Conservation (phyloP, 1,139 yeast species). For the Debaryomyces sp. region DNA sequence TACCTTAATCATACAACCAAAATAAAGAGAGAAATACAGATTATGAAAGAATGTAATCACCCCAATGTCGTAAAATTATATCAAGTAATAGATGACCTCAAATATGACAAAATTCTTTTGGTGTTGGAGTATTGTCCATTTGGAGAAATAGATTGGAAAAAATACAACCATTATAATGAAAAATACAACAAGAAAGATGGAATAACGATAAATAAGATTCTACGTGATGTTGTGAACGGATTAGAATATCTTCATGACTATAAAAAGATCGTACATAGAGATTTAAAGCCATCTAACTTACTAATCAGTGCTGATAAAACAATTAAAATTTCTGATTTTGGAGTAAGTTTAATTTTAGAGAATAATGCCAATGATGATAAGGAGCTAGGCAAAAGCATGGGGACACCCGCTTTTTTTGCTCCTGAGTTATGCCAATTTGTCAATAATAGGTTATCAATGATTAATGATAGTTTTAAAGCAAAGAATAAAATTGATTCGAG, state of each 20-base stretch:
- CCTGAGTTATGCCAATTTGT: conserved; percentile 69
- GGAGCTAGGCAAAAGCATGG: conserved; percentile 58
- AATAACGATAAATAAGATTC: conserved; percentile 39
- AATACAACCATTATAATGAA: conserved; percentile 42
- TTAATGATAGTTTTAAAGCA: conserved; percentile 26
- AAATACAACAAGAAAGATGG: conserved; percentile 31
- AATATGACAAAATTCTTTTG: conserved; percentile 51
- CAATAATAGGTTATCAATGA: conserved; percentile 39
- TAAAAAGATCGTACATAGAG: conserved; percentile 89
- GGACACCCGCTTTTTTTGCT: conserved; percentile 74
- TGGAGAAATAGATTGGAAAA: conserved; percentile 53
- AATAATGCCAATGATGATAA: conserved; percentile 47
- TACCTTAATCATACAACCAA: conserved; percentile 44
- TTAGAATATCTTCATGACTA: conserved; percentile 76
- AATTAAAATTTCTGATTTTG: conserved; percentile 78
- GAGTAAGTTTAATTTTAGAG: conserved; percentile 60
- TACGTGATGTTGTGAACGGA: conserved; percentile 60
- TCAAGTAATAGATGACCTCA: conserved; percentile 52
- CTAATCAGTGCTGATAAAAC: conserved; percentile 61
- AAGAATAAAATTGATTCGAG: conserved; percentile 42
- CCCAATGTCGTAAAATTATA: conserved; percentile 53
- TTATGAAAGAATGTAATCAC: conserved; percentile 54
- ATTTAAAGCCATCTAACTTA: conserved; percentile 87
- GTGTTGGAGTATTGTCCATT: conserved; percentile 52
- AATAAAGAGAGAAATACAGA: conserved; percentile 51